Evolutionary conservation across 306 rosid genomes (phyloP), one percentile per base, ranked within the genome.

Genomic region (Sindora glabra): DNA sequence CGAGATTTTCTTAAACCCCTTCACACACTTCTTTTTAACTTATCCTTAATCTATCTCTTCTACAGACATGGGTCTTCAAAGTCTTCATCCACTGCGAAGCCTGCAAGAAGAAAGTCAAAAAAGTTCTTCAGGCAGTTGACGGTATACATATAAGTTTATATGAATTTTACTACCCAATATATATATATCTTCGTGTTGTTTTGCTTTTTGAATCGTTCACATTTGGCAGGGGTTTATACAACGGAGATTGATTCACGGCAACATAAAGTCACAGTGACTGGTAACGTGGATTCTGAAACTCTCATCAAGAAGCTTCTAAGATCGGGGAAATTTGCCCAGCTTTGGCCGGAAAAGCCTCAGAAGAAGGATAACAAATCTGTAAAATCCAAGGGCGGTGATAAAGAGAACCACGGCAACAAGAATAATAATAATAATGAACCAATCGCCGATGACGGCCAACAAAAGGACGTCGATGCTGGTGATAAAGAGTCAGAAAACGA

Each of bases 51-150:
- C 21, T 19, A 8, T 44, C 12, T 14, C 5, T 5, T 1, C 1
- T 37, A 10, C 75, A 80, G 89, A 83, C 76, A 51, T 80, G 89
- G 89, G 68, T 76, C 10, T 52, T 83, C 66, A 83, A 69, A 62
- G 89, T 83, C 48, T 71, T 80, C 4, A 80, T 83, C 58, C 86
- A 83, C 70, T 83, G 89, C 50, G 89, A 74, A 68, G 89, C 81
- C 13, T 83, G 89, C 72, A 80, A 71, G 71, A 80, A 48, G 68
- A 83, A 74, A 33, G 89, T 83, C 58, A 80, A 77, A 77, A 81
- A 75, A 74, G 69, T 83, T 50, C 86, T 83, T 39, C 72, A 71
- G 41, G 59, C 46, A 74, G 56, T 80, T 6, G 90, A 83, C 15
- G 89, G 89, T 51, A 46, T 13, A 9, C 25, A 11, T 36, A 17